Base-by-base conservation (phyloP, 176 grass and related monocot species). In the Musa troglodytarum region DNA sequence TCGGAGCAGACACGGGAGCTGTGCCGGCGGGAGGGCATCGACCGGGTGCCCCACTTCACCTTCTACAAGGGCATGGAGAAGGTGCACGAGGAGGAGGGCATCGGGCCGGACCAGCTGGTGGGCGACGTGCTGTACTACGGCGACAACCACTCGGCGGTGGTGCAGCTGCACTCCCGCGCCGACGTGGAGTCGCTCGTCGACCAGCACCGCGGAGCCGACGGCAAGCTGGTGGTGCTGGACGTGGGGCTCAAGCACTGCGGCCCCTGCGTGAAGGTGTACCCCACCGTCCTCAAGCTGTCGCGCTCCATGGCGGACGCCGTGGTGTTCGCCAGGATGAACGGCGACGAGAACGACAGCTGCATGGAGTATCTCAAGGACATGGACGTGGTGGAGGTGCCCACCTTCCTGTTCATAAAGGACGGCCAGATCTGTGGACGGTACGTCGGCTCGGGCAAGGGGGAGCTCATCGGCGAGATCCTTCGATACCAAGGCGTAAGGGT, bases 191-290 rank as follows among this genome's bases (percentile, higher is more conserved):
- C 56, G 74, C 90, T 98, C 23, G 87, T 98, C 52, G 26, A 29
- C 0, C 82, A 84, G 53, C 69, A 98, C 82, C 81, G 81, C 52
- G 88, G 80, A 20, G 75, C 55, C 0, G 52, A 25, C 10, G 95
- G 95, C 5, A 98, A 91, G 88, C 81, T 94, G 64, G 49, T 98
- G 16, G 90, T 98, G 75, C 89, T 98, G 19, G 95, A 98, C 79
- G 95, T 98, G 14, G 95, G 95, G 0, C 90, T 98, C 57, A 98
- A 98, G 86, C 78, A 86, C 62, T 98, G 95, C 78, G 95, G 95
- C 9, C 95, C 95, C 1, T 98, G 90, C 78, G 90, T 93, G 23
- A 98, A 94, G 95, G 95, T 98, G 53, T 98, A 98, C 82, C 90
- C 95, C 3, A 94, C 95, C 50, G 90, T 98, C 6, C 21, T 98